Conservation (phyloP, 306 rosid genomes). For the Castanea crenata region DNA sequence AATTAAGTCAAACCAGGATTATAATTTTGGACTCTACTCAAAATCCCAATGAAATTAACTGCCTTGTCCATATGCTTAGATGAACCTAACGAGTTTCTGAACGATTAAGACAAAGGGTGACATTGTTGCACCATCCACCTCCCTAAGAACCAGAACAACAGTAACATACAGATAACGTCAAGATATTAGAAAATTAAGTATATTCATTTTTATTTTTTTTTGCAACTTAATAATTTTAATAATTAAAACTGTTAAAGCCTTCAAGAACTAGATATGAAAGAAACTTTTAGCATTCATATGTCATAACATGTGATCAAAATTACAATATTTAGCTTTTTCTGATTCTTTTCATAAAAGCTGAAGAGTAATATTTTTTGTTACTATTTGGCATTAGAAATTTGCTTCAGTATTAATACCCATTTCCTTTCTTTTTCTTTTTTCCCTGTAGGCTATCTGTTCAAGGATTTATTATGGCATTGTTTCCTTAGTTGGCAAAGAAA, state of each 20-base stretch:
- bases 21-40: slow-evolving; percentile 15
- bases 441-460: not conserved
- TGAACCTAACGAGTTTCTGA: slow-evolving; percentile 73
- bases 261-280: not conserved
- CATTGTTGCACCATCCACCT: slow-evolving; percentile 98
- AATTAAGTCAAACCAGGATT: slow-evolving; percentile 67
- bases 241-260: not conserved
- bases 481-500: not conserved
- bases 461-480: not conserved
- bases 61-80: slow-evolving; percentile 67
- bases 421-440: not conserved
- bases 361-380: not conserved
- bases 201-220: not conserved
- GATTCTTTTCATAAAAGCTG: not conserved
- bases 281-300: not conserved
- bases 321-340: not conserved
- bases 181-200: not conserved
- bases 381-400: not conserved
- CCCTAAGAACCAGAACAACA: slow-evolving; percentile 48
- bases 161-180: not conserved
- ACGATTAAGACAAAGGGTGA: slow-evolving; percentile 73
- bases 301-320: not conserved
- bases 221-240: not conserved
- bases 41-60: slow-evolving; percentile 20
- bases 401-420: not conserved